Base-by-base conservation (phyloP, 108 stramenopile genomes). In the Parietichytrium sp. region DNA sequence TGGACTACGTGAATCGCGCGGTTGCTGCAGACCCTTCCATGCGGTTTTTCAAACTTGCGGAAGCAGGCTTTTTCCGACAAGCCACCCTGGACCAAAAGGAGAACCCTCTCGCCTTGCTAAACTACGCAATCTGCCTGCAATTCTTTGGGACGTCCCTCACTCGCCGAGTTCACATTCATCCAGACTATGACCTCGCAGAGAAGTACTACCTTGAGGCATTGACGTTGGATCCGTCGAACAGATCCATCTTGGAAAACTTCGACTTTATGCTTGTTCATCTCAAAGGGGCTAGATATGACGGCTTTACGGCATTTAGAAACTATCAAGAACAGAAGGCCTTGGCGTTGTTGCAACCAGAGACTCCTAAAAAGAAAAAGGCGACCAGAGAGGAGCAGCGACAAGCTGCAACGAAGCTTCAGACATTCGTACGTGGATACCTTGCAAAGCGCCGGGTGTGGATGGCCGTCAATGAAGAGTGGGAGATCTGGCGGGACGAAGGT, bases 1-100 rank as follows among this genome's bases (percentile, higher is more conserved):
- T 72, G 61, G 61, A 72, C 42, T 72, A 45, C 45, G 61, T 72
- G 42, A 72, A 42, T 42, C 61, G 61, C 20, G 61, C 61, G 33
- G 36, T 45, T 2, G 45, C 61, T n/a, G 20, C 45, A 25, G 61
- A 72, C 20, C 61, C 61, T 33, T 23, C 61, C 29, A 72, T 72
- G 61, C 10, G 38, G 33, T 10, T 6, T 27, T 72, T 72, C 20
- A 33, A 27, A 33, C 20, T 72, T 16, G 61, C 33, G 8, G 61
- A 72, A 42, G 61, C 61, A 16, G 61, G 61, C 29, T 72, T 72
- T n/a, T 72, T 45, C 20, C 6, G 61, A 3, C 61, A 72, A 25
- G 61, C 61, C 12, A 25, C 61, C 23, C 36, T 72, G 1, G 61
- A 72, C 38, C 61, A 72, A 25, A 12, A 33, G 6, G 20, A 72